These are phyloP conservation scores for Mollisia scopiformis DNA, from an alignment of 2,329 filamentous ascomycete species.

Conservation along the genomic window DNA sequence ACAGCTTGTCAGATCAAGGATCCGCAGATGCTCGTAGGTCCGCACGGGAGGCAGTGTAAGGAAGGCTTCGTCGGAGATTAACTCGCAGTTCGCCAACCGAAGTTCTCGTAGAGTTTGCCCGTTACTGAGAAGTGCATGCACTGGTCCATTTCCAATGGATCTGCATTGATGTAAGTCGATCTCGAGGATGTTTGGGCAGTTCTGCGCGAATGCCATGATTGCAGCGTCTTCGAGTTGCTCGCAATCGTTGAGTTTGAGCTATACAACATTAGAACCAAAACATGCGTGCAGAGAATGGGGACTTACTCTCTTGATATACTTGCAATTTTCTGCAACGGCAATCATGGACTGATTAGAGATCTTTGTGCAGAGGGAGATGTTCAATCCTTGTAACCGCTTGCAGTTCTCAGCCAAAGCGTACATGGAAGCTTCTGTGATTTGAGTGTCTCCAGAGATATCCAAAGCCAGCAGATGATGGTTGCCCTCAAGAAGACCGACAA, in stretches of 20 bases:
- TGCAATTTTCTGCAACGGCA: conserved; percentile 78
- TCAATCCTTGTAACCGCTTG: conserved; percentile 84
- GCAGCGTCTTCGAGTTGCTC: conserved; percentile 80
- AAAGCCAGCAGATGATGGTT: conserved; percentile 84
- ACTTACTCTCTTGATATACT: conserved; percentile 79
- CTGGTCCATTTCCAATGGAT: conserved; percentile 78
- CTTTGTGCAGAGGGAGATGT: conserved; percentile 83
- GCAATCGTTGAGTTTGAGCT: conserved; percentile 96
- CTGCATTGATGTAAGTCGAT: conserved; percentile 91
- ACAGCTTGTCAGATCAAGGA: conserved; percentile 92
- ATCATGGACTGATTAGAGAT: conserved; percentile 88
- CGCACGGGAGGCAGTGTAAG: conserved; percentile 70
- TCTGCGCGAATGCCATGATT: conserved; percentile 81
- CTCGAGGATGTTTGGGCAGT: conserved; percentile 92
- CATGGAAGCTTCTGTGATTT: conserved; percentile 83
- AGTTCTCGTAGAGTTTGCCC: conserved; percentile 88
- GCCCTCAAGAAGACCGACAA: conserved; percentile 77
- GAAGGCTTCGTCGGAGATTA: conserved; percentile 89
- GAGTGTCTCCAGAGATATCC: conserved; percentile 81
- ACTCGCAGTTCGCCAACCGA: conserved; percentile 80
- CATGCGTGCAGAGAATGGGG: neutral
- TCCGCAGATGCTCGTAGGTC: conserved; percentile 84
- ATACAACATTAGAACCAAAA: conserved; percentile 20
- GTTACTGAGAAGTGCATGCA: conserved; percentile 78
- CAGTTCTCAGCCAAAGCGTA: conserved; percentile 80